Percentiles rank a stretch among this genome's conserved stretches.
Evolutionary conservation across 2,329 filamentous ascomycete species (phyloP).

Genomic region (Ophiocordyceps camponoti-saundersi): DNA sequence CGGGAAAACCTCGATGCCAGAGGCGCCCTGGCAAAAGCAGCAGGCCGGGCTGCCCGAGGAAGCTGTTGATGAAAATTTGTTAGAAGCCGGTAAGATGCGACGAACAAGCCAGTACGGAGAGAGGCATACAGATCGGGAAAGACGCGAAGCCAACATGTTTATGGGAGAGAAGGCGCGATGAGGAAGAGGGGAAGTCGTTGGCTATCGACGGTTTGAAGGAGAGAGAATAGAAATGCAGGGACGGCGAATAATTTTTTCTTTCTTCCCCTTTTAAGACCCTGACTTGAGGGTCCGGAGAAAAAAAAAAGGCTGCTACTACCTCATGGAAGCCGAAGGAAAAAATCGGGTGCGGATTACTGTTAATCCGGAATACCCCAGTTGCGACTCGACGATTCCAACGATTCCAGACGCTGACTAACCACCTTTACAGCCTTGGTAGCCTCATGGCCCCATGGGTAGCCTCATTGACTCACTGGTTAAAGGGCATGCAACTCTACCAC

Average conservation of each 20-base stretch:
- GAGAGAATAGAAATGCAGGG: conserved; percentile 4
- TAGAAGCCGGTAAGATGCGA: conserved; percentile 29
- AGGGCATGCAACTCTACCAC: neutral
- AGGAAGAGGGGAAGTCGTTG: conserved; percentile 3
- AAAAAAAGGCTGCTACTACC: conserved; percentile 14
- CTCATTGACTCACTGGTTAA: neutral
- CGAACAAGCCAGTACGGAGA: conserved; percentile 56
- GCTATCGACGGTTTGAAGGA: neutral
- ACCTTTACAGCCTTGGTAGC: too few relatives aligned
- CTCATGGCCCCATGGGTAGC: too few relatives aligned
- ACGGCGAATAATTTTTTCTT: conserved; percentile 17
- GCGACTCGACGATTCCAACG: neutral
- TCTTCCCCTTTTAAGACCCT: conserved; percentile 4
- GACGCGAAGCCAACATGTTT: conserved; percentile 55
- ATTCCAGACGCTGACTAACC: too few relatives aligned
- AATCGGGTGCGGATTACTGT: neutral
- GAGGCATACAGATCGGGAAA: conserved; percentile 60
- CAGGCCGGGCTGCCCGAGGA: conserved; percentile 60
- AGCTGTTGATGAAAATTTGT: conserved; percentile 31
- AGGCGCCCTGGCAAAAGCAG: conserved; percentile 51
- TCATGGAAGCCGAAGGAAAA: conserved; percentile 27
- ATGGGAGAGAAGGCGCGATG: conserved; percentile 7
- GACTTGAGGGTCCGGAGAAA: conserved; percentile 3
- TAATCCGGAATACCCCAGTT: neutral
- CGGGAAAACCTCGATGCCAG: conserved; percentile 57